Conservation (phyloP, 2,329 filamentous ascomycete species). For the Arachnomyces sp. region DNA sequence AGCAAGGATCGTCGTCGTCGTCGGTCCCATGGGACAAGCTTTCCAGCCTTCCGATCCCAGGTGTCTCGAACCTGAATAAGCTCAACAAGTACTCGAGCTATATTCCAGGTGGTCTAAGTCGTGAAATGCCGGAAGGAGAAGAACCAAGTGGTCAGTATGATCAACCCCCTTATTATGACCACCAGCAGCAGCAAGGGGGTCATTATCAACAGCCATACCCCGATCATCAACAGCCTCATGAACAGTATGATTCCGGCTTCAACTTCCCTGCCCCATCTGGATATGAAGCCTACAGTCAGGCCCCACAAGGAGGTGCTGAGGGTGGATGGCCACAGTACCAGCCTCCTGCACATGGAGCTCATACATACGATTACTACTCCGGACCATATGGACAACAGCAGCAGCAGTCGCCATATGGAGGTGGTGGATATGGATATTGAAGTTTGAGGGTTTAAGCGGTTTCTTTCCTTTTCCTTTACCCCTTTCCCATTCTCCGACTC, state of each 20-base stretch:
- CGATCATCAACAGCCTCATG: conserved; percentile 2
- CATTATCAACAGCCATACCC: conserved; percentile 3
- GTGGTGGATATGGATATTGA: conserved; percentile 1
- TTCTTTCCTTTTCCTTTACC: too few species aligned
- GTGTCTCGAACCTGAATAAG: conserved; percentile 31
- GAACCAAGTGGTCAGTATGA: background rate
- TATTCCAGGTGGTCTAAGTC: conserved; percentile 20
- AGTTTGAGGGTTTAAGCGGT: background rate
- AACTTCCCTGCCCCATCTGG: conserved; percentile 13
- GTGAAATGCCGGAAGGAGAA: conserved; percentile 11
- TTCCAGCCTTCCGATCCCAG: conserved; percentile 29
- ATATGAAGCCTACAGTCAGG: conserved; percentile 15
- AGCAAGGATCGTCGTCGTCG: conserved; percentile 17
- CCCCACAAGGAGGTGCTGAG: conserved; percentile 1
- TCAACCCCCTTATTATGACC: conserved; percentile 3
- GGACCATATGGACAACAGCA: background rate
- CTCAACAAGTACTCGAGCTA: conserved; percentile 25
- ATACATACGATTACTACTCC: conserved; percentile 15
- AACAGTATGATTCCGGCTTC: conserved; percentile 6
- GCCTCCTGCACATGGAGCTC: conserved; percentile 13
- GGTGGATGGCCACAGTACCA: conserved; percentile 10
- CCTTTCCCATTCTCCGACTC: too few species aligned
- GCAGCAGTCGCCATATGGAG: conserved; percentile 3
- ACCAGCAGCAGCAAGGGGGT: conserved; percentile 8
- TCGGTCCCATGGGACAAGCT: conserved; percentile 25